These are phyloP conservation scores for Mrakia gelida DNA, from an alignment of 768 basidiomycete genomes.

Conservation along the genomic window DNA sequence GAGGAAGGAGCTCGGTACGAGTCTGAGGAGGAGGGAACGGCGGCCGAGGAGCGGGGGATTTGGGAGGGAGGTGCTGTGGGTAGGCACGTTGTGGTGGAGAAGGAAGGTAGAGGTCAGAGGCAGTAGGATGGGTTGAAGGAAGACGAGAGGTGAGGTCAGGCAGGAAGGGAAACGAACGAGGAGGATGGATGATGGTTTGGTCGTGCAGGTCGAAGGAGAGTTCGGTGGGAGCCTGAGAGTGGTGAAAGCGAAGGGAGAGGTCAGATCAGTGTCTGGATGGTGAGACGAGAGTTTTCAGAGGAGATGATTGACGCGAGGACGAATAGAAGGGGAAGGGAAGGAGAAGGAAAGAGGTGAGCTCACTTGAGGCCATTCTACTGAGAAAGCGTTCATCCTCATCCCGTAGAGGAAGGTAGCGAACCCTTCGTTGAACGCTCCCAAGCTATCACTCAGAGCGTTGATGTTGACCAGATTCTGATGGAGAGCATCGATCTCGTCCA, in stretches of 20 bases:
- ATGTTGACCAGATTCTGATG: slow-evolving; percentile 70
- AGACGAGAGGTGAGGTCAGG: not conserved
- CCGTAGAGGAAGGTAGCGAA: slow-evolving; percentile 88
- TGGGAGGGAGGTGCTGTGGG: not conserved
- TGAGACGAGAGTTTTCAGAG: too few relatives aligned
- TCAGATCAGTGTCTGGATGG: not conserved
- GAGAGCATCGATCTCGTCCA: slow-evolving; percentile 79
- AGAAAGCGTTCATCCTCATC: slow-evolving; percentile 90
- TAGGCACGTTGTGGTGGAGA: not conserved
- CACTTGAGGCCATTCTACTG: slow-evolving; percentile 81
- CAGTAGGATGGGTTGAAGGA: not conserved
- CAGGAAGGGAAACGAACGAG: not conserved
- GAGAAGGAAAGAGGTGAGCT: not conserved
- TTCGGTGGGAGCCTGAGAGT: slow-evolving; percentile 21
- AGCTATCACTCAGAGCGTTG: slow-evolving; percentile 64
- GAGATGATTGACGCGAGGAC: too few relatives aligned
- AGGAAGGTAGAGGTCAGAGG: not conserved
- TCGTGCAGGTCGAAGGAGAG: slow-evolving; percentile 27
- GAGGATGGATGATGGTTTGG: not conserved
- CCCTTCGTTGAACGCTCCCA: slow-evolving; percentile 83
- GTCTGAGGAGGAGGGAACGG: not conserved
- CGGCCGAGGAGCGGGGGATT: not conserved
- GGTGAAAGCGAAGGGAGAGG: too few relatives aligned
- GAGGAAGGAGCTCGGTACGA: slow-evolving; percentile 22
- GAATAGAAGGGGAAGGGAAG: not conserved